Base-by-base conservation (phyloP, 495 filamentous ascomycete genomes). In the Neurospora hispaniola region DNA sequence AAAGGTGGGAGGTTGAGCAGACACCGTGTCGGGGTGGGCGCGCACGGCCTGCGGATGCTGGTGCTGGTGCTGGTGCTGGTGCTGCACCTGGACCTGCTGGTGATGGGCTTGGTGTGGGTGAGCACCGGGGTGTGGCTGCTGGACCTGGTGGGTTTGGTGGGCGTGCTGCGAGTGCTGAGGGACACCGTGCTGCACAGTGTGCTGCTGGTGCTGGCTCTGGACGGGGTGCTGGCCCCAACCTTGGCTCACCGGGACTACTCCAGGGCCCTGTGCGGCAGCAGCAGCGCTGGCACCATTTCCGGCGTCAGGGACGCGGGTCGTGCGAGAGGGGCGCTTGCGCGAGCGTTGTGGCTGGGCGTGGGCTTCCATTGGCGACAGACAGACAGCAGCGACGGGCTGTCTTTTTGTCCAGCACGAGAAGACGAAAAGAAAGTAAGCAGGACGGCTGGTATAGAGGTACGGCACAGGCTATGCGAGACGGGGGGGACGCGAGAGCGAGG, bases 11-110 rank as follows among this genome's bases (percentile, higher is more conserved):
- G 73, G 72, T 73, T 75, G 77, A 14, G 72, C 20, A 14, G 66
- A 71, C 75, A 81, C 79, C 44, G 78, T 81, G 79, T 81, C 80
- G 72, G 73, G 71, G 71, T 70, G 74, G 42, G 71, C 75, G 69
- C 78, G 80, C 79, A 80, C 78, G 77, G 79, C 54, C 76, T 77
- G 77, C 54, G 70, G 40, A 70, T 78, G 77, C 40, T 46, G 48
- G 72, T 66, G 54, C 54, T 35, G 54, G 54, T 54, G 54, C 54
- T 35, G 54, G 54, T 54, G 46, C 27, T 66, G 48, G 54, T 66
- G 54, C 27, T 66, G 54, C 54, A 66, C 54, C 54, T 35, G 54
- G 27, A 66, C 54, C 54, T 66, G 54, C 54, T 66, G 54, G 54
- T 66, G 54, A 66, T 66, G 54, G 23, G 48, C 46, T 68, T 73